Evolutionary conservation across 2,329 filamentous ascomycete genomes (phyloP), one percentile per base, ranked within the genome.

Genomic region (Colletotrichum tofieldiae): DNA sequence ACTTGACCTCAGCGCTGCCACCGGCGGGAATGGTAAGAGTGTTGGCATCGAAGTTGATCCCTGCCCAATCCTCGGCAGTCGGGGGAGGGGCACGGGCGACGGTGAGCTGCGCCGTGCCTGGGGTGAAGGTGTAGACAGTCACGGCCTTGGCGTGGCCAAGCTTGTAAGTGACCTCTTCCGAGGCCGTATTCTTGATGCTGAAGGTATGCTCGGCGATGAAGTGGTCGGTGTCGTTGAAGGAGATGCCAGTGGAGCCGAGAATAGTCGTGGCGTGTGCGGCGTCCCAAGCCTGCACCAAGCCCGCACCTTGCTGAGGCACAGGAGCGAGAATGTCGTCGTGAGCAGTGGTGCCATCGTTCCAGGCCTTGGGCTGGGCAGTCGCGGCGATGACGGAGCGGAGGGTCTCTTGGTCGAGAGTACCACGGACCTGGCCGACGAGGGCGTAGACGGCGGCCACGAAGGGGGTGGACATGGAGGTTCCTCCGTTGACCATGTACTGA

Each of bases 391-490:
- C 63, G 20, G 54, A 74, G n/a, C 75, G 72, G 16, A 82, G 74
- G 9, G 74, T 74, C 67, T 69, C 67, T 23, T 77, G 78, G 32
- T 75, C 76, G 18, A 73, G 65, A 14, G 74, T 79, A 12, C 80
- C 79, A 11, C 79, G 74, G 32, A 75, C 77, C 52, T 81, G 77
- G 5, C 74, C 75, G 37, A 81, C 73, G n/a, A 83, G 78, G 5
- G 79, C 81, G 35, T 78, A 77, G 43, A 81, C 78, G 56, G 80
- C 84, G 26, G 86, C 86, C 4, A 84, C 80, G 37, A 87, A 78
- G n/a, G 87, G 85, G 73, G 83, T 82, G 11, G 86, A 84, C 87
- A 90, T 90, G 1, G 86, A 88, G 0, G 88, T 90, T 14, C 88
- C 88, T 26, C 83, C 86, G 29, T 87, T 79, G 23, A 89, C 83